Percentiles rank a stretch among this genome's conserved stretches.
Evolutionary conservation across 306 rosid genomes (phyloP).

Genomic region (Inga leiocalycina): DNA sequence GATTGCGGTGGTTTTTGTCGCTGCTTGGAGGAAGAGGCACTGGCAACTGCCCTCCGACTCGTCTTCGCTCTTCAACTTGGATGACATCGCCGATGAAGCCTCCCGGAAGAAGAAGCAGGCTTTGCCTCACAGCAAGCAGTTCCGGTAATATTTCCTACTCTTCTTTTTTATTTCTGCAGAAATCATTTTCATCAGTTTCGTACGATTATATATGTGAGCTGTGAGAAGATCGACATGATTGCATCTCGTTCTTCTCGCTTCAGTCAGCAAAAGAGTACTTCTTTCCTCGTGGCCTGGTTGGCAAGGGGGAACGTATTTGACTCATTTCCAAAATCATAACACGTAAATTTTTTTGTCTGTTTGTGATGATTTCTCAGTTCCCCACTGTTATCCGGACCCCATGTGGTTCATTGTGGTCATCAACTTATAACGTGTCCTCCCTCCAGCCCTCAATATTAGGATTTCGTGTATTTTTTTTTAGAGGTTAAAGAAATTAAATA

Average conservation of each 20-base stretch:
- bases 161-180: background rate
- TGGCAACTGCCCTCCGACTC: slow-evolving; percentile 60
- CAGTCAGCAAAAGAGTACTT: background rate
- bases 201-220: background rate
- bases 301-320: background rate
- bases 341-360: background rate
- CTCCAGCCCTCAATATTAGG: too few species aligned
- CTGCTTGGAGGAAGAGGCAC: slow-evolving; percentile 63
- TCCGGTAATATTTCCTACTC: slow-evolving; percentile 49
- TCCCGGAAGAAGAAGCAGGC: slow-evolving; percentile 52
- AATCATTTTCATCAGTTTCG: background rate
- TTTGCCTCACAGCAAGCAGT: slow-evolving; percentile 68
- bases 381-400: background rate
- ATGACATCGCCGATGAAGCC: slow-evolving; percentile 38
- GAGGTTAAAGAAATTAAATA: too few species aligned
- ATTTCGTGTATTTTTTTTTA: too few species aligned
- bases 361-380: background rate
- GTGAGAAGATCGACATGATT: background rate
- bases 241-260: background rate
- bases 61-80: slow-evolving; percentile 45
- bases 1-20: slow-evolving; percentile 66
- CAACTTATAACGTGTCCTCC: too few species aligned
- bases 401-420: background rate
- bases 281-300: background rate
- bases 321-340: background rate